Evolutionary conservation across 192 early-diverging fungal species (phyloP), one percentile per base, ranked within the genome.

Genomic region (Coemansia sp.): DNA sequence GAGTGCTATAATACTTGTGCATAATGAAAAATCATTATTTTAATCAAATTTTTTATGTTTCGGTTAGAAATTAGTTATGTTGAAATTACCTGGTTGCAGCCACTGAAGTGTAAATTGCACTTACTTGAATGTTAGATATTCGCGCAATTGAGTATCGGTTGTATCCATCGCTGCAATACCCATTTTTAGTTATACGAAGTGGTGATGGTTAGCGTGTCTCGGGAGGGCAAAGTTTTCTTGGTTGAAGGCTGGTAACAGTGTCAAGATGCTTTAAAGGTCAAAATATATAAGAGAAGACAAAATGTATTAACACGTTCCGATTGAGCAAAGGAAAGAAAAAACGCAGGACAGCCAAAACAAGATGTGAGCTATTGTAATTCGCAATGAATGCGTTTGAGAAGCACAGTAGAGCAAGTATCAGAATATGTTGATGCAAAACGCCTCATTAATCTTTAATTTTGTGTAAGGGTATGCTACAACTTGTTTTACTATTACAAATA

Each of bases 1-100:
- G 34, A 0, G 58, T 62, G 39, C 76, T 79, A 79, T 55, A 46
- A 79, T 55, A 46, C 18, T 3, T 15, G 15, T 58, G 18, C 8
- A 34, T 15, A 5, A 34, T 28, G 20, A 20, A 25, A 62, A 21
- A 40, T 21, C 7, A 5, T 45, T 23, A 49, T n/a, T 49, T 49
- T n/a, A n/a, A n/a, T n/a, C n/a, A n/a, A n/a, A n/a, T n/a, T n/a
- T n/a, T n/a, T n/a, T n/a, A n/a, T n/a, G n/a, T n/a, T n/a, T n/a
- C n/a, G n/a, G n/a, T n/a, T n/a, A n/a, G n/a, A n/a, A n/a, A n/a
- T n/a, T n/a, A n/a, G n/a, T n/a, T n/a, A n/a, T n/a, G n/a, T n/a
- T n/a, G n/a, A n/a, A n/a, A n/a, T n/a, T n/a, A n/a, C n/a, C n/a
- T n/a, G n/a, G n/a, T n/a, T n/a, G n/a, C n/a, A n/a, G n/a, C n/a